A percentile compares a stretch with the other conserved stretches of the same genome.
Evolutionary conservation across 805 yeast species (phyloP).

Genomic region (Kuraishia capsulata): DNA sequence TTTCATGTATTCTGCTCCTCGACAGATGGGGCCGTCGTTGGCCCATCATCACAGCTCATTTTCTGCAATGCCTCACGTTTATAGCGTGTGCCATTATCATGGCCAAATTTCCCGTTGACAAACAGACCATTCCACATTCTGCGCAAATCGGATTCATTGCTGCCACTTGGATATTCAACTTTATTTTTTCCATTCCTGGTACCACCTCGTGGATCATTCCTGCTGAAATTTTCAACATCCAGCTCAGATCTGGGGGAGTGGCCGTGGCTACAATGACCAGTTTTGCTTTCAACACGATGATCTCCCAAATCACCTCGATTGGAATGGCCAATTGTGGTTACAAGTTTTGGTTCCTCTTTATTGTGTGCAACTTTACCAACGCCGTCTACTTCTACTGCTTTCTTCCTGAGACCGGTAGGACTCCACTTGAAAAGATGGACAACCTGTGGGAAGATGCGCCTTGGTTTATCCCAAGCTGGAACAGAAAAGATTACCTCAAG

Average conservation of each 20-base stretch:
- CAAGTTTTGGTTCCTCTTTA: slow-evolving; percentile 13
- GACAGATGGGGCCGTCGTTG: slow-evolving; percentile 16
- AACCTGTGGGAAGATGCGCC: background rate
- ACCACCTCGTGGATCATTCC: slow-evolving; percentile 42
- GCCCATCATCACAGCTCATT: slow-evolving; percentile 9
- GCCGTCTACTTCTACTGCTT: slow-evolving; percentile 22
- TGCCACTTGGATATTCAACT: slow-evolving; percentile 18
- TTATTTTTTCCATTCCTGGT: slow-evolving; percentile 16
- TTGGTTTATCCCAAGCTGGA: background rate
- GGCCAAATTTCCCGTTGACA: slow-evolving; percentile 13
- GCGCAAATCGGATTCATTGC: slow-evolving; percentile 21
- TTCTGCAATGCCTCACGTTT: slow-evolving; percentile 8
- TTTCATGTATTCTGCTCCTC: slow-evolving; percentile 9
- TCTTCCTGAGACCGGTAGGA: slow-evolving; percentile 22
- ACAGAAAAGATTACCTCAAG: background rate
- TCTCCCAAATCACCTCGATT: slow-evolving; percentile 21
- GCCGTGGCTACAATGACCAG: slow-evolving; percentile 36
- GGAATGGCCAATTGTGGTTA: slow-evolving; percentile 18
- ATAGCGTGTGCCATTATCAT: slow-evolving; percentile 13
- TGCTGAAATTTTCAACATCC: slow-evolving; percentile 46
- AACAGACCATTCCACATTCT: slow-evolving; percentile 8
- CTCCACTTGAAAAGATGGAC: slow-evolving; percentile 7
- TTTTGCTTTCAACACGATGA: slow-evolving; percentile 25
- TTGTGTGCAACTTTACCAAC: slow-evolving; percentile 17
- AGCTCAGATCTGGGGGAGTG: slow-evolving; percentile 54